Percentiles rank a stretch among this genome's conserved stretches.
These are phyloP conservation scores for Aureobasidium subglaciale DNA, from an alignment of 2,329 filamentous ascomycete species.

Conservation along the genomic window DNA sequence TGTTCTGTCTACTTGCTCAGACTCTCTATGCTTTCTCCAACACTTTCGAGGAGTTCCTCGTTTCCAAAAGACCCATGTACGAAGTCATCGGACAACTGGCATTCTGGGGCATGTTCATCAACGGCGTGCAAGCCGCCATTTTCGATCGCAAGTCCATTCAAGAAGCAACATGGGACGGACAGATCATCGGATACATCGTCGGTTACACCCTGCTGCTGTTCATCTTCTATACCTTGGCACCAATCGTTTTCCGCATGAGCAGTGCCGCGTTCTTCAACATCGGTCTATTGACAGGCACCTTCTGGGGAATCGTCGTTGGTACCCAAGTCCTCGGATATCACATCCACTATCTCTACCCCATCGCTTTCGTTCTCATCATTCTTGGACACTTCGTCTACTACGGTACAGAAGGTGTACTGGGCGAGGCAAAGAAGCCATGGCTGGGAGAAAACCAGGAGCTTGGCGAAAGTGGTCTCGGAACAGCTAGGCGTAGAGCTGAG, in stretches of 20 bases:
- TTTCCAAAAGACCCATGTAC: conserved; percentile 77
- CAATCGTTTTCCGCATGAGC: conserved; percentile 80
- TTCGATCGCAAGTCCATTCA: conserved; percentile 75
- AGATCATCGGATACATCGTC: conserved; percentile 70
- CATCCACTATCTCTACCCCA: conserved; percentile 88
- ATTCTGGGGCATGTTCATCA: conserved; percentile 83
- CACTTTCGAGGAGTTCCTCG: conserved; percentile 89
- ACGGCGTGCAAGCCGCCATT: conserved; percentile 81
- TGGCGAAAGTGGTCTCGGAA: conserved; percentile 74
- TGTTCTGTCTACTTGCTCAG: conserved; percentile 84
- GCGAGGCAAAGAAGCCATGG: conserved; percentile 93
- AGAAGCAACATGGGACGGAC: conserved; percentile 36
- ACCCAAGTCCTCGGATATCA: conserved; percentile 72
- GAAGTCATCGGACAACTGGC: conserved; percentile 90
- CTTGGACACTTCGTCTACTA: conserved; percentile 83
- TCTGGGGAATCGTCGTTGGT: conserved; percentile 94
- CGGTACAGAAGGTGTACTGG: conserved; percentile 69
- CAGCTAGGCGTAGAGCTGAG: conserved; percentile 61
- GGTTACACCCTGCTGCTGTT: conserved; percentile 80
- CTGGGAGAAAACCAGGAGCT: conserved; percentile 77
- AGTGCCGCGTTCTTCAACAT: conserved; percentile 96
- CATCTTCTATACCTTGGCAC: conserved; percentile 82
- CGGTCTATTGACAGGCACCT: conserved; percentile 85
- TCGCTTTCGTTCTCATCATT: conserved; percentile 90
- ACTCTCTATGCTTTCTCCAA: conserved; percentile 89